These are phyloP conservation scores for Pseudogymnoascus sp. DNA, from an alignment of 2,329 filamentous ascomycete species.

Conservation along the genomic window DNA sequence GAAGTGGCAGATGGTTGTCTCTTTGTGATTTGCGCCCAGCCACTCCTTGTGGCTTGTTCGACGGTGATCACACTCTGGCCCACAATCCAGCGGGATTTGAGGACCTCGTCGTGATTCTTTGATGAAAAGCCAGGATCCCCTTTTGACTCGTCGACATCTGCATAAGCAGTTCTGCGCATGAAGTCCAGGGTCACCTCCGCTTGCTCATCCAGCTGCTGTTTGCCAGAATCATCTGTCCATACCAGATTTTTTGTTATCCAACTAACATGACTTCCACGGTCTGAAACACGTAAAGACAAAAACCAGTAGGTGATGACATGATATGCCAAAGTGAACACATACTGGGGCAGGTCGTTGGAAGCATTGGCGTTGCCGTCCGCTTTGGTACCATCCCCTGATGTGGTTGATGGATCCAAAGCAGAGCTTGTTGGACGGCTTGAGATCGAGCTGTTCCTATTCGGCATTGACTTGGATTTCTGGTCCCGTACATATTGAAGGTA, in stretches of 20 bases:
- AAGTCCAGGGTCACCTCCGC: slow-evolving; percentile 90
- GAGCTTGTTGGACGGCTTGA: slow-evolving; percentile 20
- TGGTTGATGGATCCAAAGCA: slow-evolving; percentile 13
- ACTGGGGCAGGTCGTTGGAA: slow-evolving; percentile 76
- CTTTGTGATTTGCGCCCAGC: slow-evolving; percentile 63
- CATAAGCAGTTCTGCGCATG: slow-evolving; percentile 81
- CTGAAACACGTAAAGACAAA: slow-evolving; percentile 73
- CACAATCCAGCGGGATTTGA: slow-evolving; percentile 61
- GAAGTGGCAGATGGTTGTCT: slow-evolving; percentile 62
- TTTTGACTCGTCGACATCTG: slow-evolving; percentile 71
- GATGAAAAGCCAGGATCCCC: slow-evolving; percentile 58
- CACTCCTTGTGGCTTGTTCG: slow-evolving; percentile 58
- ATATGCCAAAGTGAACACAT: slow-evolving; percentile 88
- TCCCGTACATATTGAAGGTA: slow-evolving; percentile 86
- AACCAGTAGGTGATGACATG: slow-evolving; percentile 98
- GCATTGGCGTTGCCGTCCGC: slow-evolving; percentile 34
- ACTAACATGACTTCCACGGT: slow-evolving; percentile 73
- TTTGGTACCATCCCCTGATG: slow-evolving; percentile 35
- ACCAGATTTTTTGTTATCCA: slow-evolving; percentile 83
- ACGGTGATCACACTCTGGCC: slow-evolving; percentile 68
- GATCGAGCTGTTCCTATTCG: slow-evolving; percentile 30
- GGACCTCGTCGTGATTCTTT: slow-evolving; percentile 56
- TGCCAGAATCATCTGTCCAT: slow-evolving; percentile 67
- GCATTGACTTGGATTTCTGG: slow-evolving; percentile 34
- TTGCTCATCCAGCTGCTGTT: slow-evolving; percentile 77